Evolutionary conservation across 805 yeast species (phyloP).

Genomic region (Martiniozyma abietophila): DNA sequence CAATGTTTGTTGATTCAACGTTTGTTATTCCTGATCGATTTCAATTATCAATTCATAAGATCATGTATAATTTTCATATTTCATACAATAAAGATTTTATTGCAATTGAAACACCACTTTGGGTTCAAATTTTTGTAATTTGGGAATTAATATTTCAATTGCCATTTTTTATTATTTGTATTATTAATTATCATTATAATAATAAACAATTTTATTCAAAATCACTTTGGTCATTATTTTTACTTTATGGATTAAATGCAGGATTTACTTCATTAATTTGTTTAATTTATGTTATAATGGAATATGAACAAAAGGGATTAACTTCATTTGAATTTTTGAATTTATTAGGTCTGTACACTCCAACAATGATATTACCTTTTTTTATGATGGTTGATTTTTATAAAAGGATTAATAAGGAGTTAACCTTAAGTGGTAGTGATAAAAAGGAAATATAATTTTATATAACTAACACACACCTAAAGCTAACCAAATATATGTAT

Average conservation of each 20-base stretch:
- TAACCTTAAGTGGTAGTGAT: neutral
- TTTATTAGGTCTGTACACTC: conserved; percentile 48
- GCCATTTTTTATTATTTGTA: conserved; percentile 60
- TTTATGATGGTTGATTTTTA: conserved; percentile 39
- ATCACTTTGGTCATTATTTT: conserved; percentile 25
- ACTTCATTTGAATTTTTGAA: conserved; percentile 29
- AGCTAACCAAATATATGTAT: neutral
- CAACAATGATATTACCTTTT: conserved; percentile 63
- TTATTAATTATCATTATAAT: conserved; percentile 19
- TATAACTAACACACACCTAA: neutral
- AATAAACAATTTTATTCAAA: conserved; percentile 14
- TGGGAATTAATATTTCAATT: conserved; percentile 69
- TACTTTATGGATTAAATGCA: conserved; percentile 77
- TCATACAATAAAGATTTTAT: conserved; percentile 63
- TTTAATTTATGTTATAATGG: conserved; percentile 36
- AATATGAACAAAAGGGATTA: conserved; percentile 31
- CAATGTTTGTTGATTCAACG: conserved; percentile 66
- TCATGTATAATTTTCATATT: conserved; percentile 51
- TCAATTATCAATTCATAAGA: conserved; percentile 38
- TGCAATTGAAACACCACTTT: conserved; percentile 37
- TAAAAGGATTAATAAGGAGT: conserved; percentile 6
- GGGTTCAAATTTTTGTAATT: conserved; percentile 67
- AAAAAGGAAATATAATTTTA: conserved; percentile 1
- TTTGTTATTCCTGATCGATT: conserved; percentile 51
- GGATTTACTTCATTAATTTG: conserved; percentile 71